Evolutionary conservation across 176 grass and related monocot species (phyloP).

Genomic region (Avena insularis): DNA sequence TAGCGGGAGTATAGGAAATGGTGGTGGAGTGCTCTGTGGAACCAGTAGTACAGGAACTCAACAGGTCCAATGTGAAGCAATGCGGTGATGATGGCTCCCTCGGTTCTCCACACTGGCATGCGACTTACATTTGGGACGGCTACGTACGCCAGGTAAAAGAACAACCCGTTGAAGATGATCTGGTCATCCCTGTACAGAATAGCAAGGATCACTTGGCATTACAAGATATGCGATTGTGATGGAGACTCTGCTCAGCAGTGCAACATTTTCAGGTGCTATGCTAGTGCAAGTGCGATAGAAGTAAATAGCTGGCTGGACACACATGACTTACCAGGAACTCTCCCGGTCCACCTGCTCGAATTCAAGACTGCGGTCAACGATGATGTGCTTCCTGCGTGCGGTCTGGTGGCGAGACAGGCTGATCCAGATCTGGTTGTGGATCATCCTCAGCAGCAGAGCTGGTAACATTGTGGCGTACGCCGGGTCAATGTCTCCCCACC

Average conservation of each 20-base stretch:
- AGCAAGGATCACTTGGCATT: neutral
- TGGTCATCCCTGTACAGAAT: conserved; percentile 80
- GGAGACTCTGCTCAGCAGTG: neutral
- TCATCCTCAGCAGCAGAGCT: conserved; percentile 68
- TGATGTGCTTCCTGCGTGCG: conserved; percentile 75
- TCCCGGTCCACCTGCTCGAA: conserved; percentile 95
- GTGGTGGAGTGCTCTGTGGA: conserved; percentile 90
- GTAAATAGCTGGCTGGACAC: neutral
- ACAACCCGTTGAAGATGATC: conserved; percentile 78
- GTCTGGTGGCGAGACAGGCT: conserved; percentile 77
- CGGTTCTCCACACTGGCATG: conserved; percentile 69
- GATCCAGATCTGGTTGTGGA: conserved; percentile 92
- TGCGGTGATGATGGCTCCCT: conserved; percentile 57
- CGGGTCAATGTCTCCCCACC: conserved; percentile 49
- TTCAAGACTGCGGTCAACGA: conserved; percentile 79
- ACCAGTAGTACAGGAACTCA: conserved; percentile 97
- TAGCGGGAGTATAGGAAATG: conserved; percentile 92
- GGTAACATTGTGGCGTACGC: conserved; percentile 56
- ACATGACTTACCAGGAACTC: conserved; percentile 66
- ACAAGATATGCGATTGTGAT: neutral
- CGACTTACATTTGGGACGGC: conserved; percentile 29
- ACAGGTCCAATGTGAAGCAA: conserved; percentile 72
- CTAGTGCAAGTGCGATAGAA: neutral
- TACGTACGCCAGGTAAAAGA: conserved; percentile 59
- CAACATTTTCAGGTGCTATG: neutral